These are phyloP conservation scores for Inonotus hispidus DNA, from an alignment of 1,284 basidiomycete species.

Conservation along the genomic window DNA sequence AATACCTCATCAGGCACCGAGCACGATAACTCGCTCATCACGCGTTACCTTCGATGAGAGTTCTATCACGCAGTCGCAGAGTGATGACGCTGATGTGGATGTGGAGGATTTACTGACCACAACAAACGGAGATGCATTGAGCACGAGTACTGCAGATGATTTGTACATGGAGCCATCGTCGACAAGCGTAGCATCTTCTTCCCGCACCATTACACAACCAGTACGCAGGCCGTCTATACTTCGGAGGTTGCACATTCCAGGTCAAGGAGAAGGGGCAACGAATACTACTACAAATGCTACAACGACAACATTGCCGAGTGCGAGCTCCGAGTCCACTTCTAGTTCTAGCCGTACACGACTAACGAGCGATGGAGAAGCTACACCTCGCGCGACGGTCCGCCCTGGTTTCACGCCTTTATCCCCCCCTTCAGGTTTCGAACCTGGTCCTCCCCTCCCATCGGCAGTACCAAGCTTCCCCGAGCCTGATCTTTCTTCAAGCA, in stretches of 20 bases:
- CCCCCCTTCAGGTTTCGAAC: not conserved
- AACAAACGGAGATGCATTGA: not conserved
- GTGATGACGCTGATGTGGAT: slow-evolving; percentile 1
- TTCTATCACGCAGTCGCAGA: slow-evolving; percentile 16
- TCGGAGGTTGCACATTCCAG: slow-evolving; percentile 8
- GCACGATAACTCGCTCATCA: slow-evolving; percentile 13
- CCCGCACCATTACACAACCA: not conserved
- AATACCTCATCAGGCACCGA: not conserved
- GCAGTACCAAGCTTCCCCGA: slow-evolving; percentile 7
- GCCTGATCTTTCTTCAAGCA: slow-evolving; percentile 2
- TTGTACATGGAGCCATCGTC: slow-evolving; percentile 19
- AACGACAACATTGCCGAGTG: not conserved
- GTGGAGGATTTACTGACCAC: not conserved
- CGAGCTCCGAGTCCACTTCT: not conserved
- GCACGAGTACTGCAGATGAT: not conserved
- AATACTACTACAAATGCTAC: not conserved
- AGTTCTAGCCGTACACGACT: not conserved
- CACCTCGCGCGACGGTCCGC: slow-evolving; percentile 1
- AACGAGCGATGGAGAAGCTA: slow-evolving; percentile 5
- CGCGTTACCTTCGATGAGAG: slow-evolving; percentile 18
- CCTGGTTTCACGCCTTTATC: slow-evolving; percentile 4
- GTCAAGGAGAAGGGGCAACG: not conserved
- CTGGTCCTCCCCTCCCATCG: not conserved
- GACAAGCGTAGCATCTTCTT: slow-evolving; percentile 5
- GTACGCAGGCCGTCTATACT: slow-evolving; percentile 8